Evolutionary conservation across 495 filamentous ascomycete genomes (phyloP).

Genomic region (Aspergillus saccharolyticus): DNA sequence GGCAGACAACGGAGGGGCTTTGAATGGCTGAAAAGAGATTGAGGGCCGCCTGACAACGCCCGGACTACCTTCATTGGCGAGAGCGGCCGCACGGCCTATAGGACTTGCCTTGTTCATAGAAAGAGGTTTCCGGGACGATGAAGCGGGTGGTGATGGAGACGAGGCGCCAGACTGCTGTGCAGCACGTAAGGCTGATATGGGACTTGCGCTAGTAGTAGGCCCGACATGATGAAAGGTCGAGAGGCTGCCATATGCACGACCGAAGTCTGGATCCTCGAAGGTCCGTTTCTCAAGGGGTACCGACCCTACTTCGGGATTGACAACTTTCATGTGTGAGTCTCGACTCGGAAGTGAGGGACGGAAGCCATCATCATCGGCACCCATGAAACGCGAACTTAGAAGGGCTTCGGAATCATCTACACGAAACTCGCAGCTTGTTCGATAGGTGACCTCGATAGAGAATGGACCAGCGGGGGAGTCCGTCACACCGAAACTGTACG

Average conservation of each 20-base stretch:
- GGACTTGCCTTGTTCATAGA: constrained; percentile 54
- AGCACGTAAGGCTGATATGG: constrained; percentile 76
- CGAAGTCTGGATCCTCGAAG: constrained; percentile 54
- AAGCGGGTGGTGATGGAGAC: constrained; percentile 45
- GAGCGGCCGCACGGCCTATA: constrained; percentile 56
- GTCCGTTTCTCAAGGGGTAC: constrained; percentile 51
- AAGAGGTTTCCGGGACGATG: constrained; percentile 57
- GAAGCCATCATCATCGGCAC: constrained; percentile 82
- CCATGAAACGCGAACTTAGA: constrained; percentile 93
- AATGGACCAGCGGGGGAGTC: constrained; percentile 84
- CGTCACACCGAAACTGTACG: constrained; percentile 71
- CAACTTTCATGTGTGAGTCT: constrained; percentile 28
- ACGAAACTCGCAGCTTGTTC: constrained; percentile 82
- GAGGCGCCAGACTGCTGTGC: constrained; percentile 51
- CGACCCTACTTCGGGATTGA: constrained; percentile 64
- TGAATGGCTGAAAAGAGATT: constrained; percentile 91
- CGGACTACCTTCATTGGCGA: constrained; percentile 48
- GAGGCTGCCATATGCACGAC: constrained; percentile 84
- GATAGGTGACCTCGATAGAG: constrained; percentile 73
- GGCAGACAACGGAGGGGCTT: constrained; percentile 87
- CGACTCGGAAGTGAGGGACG: constrained; percentile 60
- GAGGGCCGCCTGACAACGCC: constrained; percentile 68
- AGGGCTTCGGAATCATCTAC: constrained; percentile 87
- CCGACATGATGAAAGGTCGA: constrained; percentile 88
- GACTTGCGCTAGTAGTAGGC: constrained; percentile 69